Evolutionary conservation across 2,329 filamentous ascomycete genomes (phyloP).

Genomic region (Diplodia intermedia): DNA sequence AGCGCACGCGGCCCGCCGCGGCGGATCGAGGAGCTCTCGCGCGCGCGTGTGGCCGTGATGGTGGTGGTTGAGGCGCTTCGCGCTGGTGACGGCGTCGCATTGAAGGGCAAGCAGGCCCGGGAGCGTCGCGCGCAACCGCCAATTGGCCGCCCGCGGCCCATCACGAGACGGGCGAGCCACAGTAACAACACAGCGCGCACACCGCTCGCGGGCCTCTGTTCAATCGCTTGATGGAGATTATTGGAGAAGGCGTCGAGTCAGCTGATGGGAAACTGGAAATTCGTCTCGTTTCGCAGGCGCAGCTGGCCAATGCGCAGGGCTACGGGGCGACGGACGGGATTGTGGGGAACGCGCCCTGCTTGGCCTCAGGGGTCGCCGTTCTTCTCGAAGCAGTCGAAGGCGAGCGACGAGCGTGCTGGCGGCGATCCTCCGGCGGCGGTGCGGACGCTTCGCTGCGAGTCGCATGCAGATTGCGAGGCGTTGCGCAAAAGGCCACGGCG

Average conservation of each 20-base stretch:
- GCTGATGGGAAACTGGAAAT: slow-evolving; percentile 27
- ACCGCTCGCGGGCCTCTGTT: slow-evolving; percentile 15
- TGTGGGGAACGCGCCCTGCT: slow-evolving; percentile 28
- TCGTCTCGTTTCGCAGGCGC: slow-evolving; percentile 19
- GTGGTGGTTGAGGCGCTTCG: slow-evolving; percentile 1
- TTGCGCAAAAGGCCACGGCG: slow-evolving; percentile 24
- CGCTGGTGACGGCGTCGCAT: slow-evolving; percentile 9
- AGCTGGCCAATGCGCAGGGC: slow-evolving; percentile 25
- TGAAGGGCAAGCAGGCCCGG: slow-evolving; percentile 1
- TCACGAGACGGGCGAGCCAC: slow-evolving; percentile 28
- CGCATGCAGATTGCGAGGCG: slow-evolving; percentile 26
- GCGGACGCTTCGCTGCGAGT: slow-evolving; percentile 17
- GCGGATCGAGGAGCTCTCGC: slow-evolving; percentile 19
- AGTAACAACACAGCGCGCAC: slow-evolving; percentile 30
- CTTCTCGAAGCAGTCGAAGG: slow-evolving; percentile 29
- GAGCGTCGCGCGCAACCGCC: not conserved
- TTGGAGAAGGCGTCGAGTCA: slow-evolving; percentile 23
- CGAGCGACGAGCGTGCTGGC: slow-evolving; percentile 2
- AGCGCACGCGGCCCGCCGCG: slow-evolving; percentile 11
- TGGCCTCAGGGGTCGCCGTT: slow-evolving; percentile 20
- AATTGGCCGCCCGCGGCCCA: slow-evolving; percentile 12
- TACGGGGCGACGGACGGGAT: slow-evolving; percentile 23
- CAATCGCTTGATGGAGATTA: slow-evolving; percentile 20
- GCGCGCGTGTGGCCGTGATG: not conserved
- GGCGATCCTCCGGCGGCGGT: slow-evolving; percentile 11